phyloP scores from a whole-genome alignment of 768 basidiomycete genomes.

The Amanita jacksonii region DNA sequence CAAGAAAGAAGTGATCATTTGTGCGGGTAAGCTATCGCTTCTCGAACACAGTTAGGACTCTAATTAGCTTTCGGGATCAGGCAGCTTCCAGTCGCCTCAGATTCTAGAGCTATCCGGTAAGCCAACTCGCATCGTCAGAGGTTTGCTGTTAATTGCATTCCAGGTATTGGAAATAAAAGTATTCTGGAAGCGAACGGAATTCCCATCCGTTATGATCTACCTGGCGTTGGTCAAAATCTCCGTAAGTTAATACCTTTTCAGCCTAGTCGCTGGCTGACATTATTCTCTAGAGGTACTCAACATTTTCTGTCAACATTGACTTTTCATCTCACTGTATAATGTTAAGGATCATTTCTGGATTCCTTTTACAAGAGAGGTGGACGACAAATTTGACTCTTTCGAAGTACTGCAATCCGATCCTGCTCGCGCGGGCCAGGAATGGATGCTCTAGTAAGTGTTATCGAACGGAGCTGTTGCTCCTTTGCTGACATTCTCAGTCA shows the following conservation, averaged over 20 bases:
- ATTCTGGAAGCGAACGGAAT: slow-evolving; percentile 21
- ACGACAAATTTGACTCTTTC: slow-evolving; percentile 18
- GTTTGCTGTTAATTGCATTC: background rate
- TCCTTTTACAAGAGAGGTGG: slow-evolving; percentile 11
- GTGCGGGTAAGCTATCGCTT: slow-evolving; percentile 13
- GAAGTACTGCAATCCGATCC: slow-evolving; percentile 11
- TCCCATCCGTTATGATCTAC: slow-evolving; percentile 22
- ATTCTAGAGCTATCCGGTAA: slow-evolving; percentile 40
- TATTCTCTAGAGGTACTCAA: slow-evolving; percentile 5
- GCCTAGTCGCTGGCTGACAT: too few species aligned
- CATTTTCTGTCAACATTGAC: background rate
- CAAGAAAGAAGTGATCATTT: slow-evolving; percentile 32
- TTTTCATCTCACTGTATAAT: too few species aligned
- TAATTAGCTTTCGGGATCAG: slow-evolving; percentile 3
- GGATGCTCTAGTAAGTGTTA: slow-evolving; percentile 5
- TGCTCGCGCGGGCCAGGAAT: slow-evolving; percentile 4
- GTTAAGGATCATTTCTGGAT: slow-evolving; percentile 20
- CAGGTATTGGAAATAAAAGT: slow-evolving; percentile 25
- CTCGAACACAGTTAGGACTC: background rate
- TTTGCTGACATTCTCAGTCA: background rate
- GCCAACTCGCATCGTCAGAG: background rate
- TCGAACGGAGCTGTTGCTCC: background rate
- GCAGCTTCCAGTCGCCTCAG: slow-evolving; percentile 15
- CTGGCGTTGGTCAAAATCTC: slow-evolving; percentile 33
- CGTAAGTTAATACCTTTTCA: too few species aligned